Evolutionary conservation across 306 rosid genomes (phyloP).

Genomic region (barrel medic (Medicago truncatula)): DNA sequence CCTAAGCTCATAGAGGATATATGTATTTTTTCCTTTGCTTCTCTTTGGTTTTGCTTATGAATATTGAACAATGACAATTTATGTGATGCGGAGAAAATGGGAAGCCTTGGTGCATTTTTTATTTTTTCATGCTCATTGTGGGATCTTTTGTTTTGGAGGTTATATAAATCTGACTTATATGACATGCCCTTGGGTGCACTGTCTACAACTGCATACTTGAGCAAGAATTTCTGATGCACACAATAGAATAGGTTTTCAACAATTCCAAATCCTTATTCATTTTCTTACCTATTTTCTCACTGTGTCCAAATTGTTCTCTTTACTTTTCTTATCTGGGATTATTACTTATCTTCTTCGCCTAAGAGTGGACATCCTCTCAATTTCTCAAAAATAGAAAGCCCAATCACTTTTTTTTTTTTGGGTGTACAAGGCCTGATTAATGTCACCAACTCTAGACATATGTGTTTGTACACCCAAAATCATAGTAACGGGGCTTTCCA

Average conservation of each 20-base stretch:
- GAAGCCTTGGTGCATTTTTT: background rate
- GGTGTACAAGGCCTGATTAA: background rate
- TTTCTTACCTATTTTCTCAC: background rate
- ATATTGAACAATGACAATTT: background rate
- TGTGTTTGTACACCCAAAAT: background rate
- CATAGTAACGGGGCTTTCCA: background rate
- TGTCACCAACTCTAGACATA: background rate
- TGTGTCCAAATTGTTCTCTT: background rate
- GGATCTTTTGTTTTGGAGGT: background rate
- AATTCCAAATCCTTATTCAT: conserved; percentile 13
- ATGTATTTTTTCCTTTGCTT: background rate
- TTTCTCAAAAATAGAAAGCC: background rate
- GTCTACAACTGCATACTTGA: background rate
- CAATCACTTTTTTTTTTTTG: background rate
- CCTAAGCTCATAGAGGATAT: no score
- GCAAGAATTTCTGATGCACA: background rate
- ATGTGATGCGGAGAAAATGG: background rate
- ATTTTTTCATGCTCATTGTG: no score
- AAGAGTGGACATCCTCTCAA: background rate
- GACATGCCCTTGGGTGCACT: background rate
- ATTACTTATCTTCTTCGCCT: conserved; percentile 1
- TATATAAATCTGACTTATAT: background rate
- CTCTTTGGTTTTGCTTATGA: conserved; percentile 2
- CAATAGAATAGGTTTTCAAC: conserved; percentile 6
- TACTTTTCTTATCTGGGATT: conserved; percentile 5